Evolutionary conservation across 371 early-diverging fungal species (phyloP), one percentile per base, ranked within the genome.

Genomic region (Funneliformis caledonium): DNA sequence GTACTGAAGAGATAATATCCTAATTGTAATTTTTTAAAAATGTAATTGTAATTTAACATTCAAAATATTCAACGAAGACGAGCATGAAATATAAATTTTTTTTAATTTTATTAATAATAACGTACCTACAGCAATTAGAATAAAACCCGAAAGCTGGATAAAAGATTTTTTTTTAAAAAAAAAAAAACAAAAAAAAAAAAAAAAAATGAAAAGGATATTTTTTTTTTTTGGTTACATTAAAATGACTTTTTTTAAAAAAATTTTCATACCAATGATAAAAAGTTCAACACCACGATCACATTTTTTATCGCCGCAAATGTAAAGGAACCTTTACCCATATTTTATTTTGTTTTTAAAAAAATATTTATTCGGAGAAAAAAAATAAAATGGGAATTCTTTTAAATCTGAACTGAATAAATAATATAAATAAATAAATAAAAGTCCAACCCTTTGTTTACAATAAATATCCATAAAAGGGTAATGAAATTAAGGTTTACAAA

Each of bases 221-320:
- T 37, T 2, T 37, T 37, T 2, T 37, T 37, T 37, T 37, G 37
- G 60, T 14, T 14, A 2, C 14, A 60, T 19, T 60, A 14, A 26
- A 60, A 60, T 14, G 22, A 22, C 14, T 22, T 31, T 26, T 33
- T 14, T 65, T 65, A 37, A 26, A 26, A 26, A 26, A 26, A 65
- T 31, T 26, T 65, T 31, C 56, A n/a, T 65, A 65, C 67, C 67
- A 65, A n/a, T 33, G 67, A 65, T 33, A 65, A 42, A 65, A 65
- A 65, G 26, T 65, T 65, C 67, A 65, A 33, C 14, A 65, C 26
- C n/a, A 65, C 67, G 26, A 65, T n/a, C 19, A 65, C 42, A 42
- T 42, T 65, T 65, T 65, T 65, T 33, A 65, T 65, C 12, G 42
- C 67, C 2, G 67, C 26, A 12, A 65, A 65, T 26, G 67, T 65